Evolutionary conservation across 2,329 filamentous ascomycete genomes (phyloP), one percentile per base, ranked within the genome.

Genomic region (Gremmenia infestans): DNA sequence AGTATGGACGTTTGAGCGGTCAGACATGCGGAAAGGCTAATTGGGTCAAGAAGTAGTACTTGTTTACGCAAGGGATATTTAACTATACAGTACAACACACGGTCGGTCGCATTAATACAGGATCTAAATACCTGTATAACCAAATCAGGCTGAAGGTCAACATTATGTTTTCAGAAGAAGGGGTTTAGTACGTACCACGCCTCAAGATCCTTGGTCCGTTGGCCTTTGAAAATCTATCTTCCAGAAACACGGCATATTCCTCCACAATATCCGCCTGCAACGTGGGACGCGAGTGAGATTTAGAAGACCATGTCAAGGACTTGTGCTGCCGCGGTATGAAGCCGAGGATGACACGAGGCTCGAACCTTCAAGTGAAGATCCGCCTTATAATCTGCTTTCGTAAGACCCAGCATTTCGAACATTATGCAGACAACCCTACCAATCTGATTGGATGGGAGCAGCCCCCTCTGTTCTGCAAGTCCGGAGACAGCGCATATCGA

Each of bases 321-420:
- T 39, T 40, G 37, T 40, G 14, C 37, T 15, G 37, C 37, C 22
- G 17, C 36, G n/a, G 37, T 42, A 28, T 32, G 11, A 25, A 43
- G 49, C 49, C 49, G 49, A 51, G 17, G 49, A 51, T 51, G 37
- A 51, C 49, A 51, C 49, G 49, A 50, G 48, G 35, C 48, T 28
- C 49, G 37, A 40, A 40, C 37, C 37, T 51, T 51, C 19, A 25
- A 50, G 28, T 51, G 36, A 43, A 22, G 37, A 39, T n/a, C 46
- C 36, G 50, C 57, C 51, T 50, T 53, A 50, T 49, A 36, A 50
- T 25, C 48, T 49, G 23, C 22, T 54, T 32, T 8, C 28, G 54
- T 54, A 51, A 54, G 60, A 58, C 56, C 57, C 59, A 60, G 52
- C 51, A 46, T 51, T 59, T 60, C 56, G 61, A 62, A 49, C 14